Evolutionary conservation across 495 filamentous ascomycete genomes (phyloP).

Genomic region (Cercophora sp.): DNA sequence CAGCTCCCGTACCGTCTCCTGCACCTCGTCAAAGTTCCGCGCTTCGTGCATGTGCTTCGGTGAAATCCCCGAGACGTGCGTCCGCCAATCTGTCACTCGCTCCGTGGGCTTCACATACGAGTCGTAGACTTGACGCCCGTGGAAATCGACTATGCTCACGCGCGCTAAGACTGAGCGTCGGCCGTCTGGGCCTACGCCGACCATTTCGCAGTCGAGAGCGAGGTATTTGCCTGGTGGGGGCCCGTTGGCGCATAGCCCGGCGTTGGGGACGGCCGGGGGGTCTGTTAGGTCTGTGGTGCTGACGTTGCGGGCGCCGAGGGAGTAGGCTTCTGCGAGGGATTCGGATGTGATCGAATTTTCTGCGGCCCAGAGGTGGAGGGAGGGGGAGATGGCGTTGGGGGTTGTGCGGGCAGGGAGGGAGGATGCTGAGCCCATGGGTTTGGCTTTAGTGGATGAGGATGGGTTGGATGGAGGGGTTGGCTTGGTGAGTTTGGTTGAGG

Average conservation of each 20-base stretch:
- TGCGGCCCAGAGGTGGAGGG: constrained; percentile 42
- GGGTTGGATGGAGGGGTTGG: background rate
- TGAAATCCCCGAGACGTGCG: constrained; percentile 73
- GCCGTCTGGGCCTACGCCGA: constrained; percentile 73
- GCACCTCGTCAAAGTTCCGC: constrained; percentile 67
- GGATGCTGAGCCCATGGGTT: constrained; percentile 36
- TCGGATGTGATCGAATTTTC: constrained; percentile 59
- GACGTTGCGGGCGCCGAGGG: constrained; percentile 30
- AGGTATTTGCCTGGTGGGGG: constrained; percentile 71
- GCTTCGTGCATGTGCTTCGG: constrained; percentile 66
- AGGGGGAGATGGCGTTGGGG: constrained; percentile 28
- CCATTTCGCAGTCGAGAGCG: constrained; percentile 97
- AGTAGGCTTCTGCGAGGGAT: constrained; percentile 59
- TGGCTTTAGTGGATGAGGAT: background rate
- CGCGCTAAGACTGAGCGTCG: constrained; percentile 71
- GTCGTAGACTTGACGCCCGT: constrained; percentile 86
- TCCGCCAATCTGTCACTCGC: constrained; percentile 82
- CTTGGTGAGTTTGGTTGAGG: background rate
- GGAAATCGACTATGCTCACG: constrained; percentile 85
- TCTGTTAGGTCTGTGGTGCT: constrained; percentile 23
- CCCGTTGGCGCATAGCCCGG: constrained; percentile 45
- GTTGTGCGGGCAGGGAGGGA: constrained; percentile 6
- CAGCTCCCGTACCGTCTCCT: constrained; percentile 65
- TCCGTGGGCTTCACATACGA: constrained; percentile 78
- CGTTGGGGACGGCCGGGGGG: constrained; percentile 39